These are phyloP conservation scores for Cladophialophora immunda DNA, from an alignment of 2,329 filamentous ascomycete genomes.

Conservation along the genomic window DNA sequence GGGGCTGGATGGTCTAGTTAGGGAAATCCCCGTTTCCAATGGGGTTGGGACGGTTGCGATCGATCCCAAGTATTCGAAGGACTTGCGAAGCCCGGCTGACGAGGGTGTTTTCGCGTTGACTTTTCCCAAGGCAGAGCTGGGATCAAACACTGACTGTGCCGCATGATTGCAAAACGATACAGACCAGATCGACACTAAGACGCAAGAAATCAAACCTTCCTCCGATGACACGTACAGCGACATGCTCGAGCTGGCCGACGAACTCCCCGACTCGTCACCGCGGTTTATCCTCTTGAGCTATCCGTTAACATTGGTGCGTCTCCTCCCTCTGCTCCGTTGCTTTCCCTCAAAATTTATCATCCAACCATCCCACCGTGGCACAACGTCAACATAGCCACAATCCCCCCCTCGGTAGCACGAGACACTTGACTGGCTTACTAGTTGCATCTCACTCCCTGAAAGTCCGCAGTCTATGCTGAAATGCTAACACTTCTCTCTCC, in stretches of 20 bases:
- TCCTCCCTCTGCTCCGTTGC: constrained; percentile 5
- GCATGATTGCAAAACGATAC: neutral
- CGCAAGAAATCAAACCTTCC: constrained; percentile 85
- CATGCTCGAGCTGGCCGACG: constrained; percentile 82
- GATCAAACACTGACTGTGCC: neutral
- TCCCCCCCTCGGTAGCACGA: no score
- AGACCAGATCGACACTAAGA: constrained; percentile 84
- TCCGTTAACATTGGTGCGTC: constrained; percentile 79
- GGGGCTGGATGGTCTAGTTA: no score
- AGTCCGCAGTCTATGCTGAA: no score
- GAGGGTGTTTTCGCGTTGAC: neutral
- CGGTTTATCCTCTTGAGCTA: constrained; percentile 91
- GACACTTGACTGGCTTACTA: no score
- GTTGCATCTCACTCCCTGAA: neutral
- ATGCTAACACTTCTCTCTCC: neutral
- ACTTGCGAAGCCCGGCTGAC: neutral
- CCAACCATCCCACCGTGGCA: no score
- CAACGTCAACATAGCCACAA: no score
- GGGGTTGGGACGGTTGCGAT: no score
- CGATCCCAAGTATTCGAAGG: neutral
- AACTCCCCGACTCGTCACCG: constrained; percentile 90
- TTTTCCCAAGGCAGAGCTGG: neutral
- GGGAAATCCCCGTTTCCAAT: no score
- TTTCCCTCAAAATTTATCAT: no score
- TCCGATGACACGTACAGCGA: constrained; percentile 83